phyloP scores from a whole-genome alignment of 1,284 basidiomycete genomes.

The Ustilago nuda region DNA sequence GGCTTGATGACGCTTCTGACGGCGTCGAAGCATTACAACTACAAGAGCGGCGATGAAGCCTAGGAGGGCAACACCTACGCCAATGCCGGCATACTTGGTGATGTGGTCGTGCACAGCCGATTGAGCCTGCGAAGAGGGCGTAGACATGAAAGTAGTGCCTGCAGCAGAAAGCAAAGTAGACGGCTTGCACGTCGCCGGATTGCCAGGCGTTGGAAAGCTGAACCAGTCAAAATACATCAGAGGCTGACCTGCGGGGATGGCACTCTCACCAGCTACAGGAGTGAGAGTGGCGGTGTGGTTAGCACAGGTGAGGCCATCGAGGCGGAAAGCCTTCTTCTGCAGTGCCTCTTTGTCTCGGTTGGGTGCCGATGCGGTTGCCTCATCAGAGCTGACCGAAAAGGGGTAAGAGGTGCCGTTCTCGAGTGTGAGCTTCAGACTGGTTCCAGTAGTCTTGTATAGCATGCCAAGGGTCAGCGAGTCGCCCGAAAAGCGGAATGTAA shows the following conservation, averaged over 20 bases:
- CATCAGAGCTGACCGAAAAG: conserved; percentile 9
- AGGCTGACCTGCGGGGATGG: neutral
- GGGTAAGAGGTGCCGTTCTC: conserved; percentile 21
- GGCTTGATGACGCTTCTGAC: neutral
- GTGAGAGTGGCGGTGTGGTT: conserved; percentile 30
- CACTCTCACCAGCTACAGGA: neutral
- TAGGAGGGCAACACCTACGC: conserved; percentile 11
- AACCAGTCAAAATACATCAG: conserved; percentile 28
- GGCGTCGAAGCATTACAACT: neutral
- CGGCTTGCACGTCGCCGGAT: conserved; percentile 5
- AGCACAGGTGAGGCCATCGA: conserved; percentile 14
- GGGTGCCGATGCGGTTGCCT: conserved; percentile 15
- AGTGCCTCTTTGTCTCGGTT: conserved; percentile 8
- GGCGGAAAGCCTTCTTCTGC: conserved; percentile 26
- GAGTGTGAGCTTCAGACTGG: conserved; percentile 13
- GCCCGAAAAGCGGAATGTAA: conserved; percentile 27
- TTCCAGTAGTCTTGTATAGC: conserved; percentile 22
- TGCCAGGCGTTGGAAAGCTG: conserved; percentile 15
- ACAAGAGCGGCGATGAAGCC: conserved; percentile 13
- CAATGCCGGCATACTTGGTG: conserved; percentile 21
- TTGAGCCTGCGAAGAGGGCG: neutral
- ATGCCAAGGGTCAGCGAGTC: conserved; percentile 22
- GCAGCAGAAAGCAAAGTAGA: neutral
- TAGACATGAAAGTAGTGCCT: neutral
- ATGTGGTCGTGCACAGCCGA: conserved; percentile 2